These are phyloP conservation scores for Papilionanthe hybrid DNA, from an alignment of 116 monocot genomes.

Conservation along the genomic window DNA sequence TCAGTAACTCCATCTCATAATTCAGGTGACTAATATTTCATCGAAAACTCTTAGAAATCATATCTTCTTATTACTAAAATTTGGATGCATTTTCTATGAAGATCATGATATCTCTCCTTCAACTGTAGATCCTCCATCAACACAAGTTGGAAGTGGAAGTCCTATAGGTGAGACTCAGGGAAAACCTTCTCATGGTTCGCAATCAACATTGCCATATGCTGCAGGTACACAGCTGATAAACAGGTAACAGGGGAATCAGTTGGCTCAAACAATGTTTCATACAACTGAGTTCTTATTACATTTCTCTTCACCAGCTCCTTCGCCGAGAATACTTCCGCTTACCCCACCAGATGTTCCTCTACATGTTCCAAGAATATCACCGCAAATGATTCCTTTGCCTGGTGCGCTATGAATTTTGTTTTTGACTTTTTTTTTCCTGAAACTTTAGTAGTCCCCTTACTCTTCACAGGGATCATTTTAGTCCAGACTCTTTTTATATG, in stretches of 20 bases:
- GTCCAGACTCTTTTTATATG: too few relatives aligned
- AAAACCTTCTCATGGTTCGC: constrained; percentile 1
- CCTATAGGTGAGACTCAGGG: neutral
- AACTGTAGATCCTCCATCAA: constrained; percentile 1
- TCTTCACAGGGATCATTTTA: too few relatives aligned
- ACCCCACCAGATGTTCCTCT: neutral
- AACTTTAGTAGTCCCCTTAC: neutral
- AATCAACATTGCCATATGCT: constrained; percentile 1
- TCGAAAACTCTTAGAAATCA: neutral
- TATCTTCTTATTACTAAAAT: neutral
- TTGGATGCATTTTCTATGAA: neutral
- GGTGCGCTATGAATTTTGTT: neutral
- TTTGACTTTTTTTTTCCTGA: neutral
- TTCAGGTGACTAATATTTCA: neutral
- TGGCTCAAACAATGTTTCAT: neutral
- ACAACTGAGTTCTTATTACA: constrained; percentile 2
- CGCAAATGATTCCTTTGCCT: neutral
- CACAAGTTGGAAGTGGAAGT: constrained; percentile 2
- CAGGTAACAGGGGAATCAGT: neutral
- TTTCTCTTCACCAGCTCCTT: constrained; percentile 6
- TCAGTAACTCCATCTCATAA: neutral
- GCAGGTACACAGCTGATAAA: constrained; percentile 12
- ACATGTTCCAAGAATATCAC: constrained; percentile 4
- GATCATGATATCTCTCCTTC: neutral
- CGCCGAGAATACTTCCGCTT: neutral